Conservation (phyloP, 768 basidiomycete species). For the Nidula microcarpa region DNA sequence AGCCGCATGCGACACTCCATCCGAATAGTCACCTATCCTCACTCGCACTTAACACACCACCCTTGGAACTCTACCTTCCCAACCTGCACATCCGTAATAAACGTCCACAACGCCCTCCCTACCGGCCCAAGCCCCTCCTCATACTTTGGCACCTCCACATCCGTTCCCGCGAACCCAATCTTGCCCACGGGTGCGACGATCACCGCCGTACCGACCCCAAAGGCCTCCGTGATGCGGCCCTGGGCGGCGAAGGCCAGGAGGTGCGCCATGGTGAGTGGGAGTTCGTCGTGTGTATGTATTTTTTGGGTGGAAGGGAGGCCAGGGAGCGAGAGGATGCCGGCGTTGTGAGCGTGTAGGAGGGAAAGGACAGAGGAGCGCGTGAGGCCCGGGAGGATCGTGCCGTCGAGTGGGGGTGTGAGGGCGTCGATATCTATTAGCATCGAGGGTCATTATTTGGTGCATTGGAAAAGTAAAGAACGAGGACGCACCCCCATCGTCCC, state of each 20-base stretch:
- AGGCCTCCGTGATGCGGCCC: conserved; percentile 66
- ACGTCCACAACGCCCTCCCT: conserved; percentile 59
- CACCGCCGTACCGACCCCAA: conserved; percentile 77
- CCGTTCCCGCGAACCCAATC: conserved; percentile 48
- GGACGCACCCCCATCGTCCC: conserved; percentile 52
- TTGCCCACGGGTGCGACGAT: conserved; percentile 60
- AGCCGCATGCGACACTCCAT: no score
- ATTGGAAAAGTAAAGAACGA: neutral
- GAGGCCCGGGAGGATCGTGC: conserved; percentile 90
- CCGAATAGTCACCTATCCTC: neutral
- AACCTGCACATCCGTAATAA: conserved; percentile 70
- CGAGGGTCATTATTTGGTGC: no score
- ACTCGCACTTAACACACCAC: conserved; percentile 49
- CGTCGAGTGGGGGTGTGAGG: conserved; percentile 80
- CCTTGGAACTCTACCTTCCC: conserved; percentile 57
- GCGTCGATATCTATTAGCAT: conserved; percentile 57
- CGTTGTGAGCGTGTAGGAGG: conserved; percentile 59
- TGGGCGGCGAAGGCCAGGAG: conserved; percentile 41
- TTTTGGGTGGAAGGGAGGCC: conserved; percentile 28
- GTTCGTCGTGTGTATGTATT: conserved; percentile 47
- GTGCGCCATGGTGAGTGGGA: conserved; percentile 55
- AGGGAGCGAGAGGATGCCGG: conserved; percentile 41
- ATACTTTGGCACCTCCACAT: conserved; percentile 48
- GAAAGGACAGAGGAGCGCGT: conserved; percentile 73
- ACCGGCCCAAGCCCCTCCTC: conserved; percentile 47